Percentiles rank a stretch among this genome's conserved stretches.
Evolutionary conservation across 441 rosid genomes (phyloP).

Genomic region (Iberis amara): DNA sequence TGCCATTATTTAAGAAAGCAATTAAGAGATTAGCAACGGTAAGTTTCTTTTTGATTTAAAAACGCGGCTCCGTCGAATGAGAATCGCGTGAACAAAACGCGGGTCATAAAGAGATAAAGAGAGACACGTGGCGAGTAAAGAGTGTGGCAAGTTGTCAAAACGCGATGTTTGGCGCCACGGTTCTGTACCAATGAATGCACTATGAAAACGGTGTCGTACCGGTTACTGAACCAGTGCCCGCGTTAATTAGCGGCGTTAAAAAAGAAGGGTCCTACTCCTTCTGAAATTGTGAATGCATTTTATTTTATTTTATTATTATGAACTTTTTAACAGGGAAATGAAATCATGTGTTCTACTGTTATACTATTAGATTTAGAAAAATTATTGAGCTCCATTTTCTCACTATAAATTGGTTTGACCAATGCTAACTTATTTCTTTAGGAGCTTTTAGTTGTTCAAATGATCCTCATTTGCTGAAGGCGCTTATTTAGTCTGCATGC

Average conservation of each 20-base stretch:
- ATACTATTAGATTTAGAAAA: too few species aligned
- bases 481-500: too few species aligned
- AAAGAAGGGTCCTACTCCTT: not conserved
- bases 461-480: too few species aligned
- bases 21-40: slow-evolving; percentile 21
- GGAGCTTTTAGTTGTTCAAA: too few species aligned
- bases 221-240: not conserved
- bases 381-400: too few species aligned
- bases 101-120: slow-evolving; percentile 14
- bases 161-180: slow-evolving; percentile 20
- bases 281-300: too few species aligned
- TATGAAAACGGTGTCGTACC: slow-evolving; percentile 17
- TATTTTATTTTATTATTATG: too few species aligned
- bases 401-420: too few species aligned
- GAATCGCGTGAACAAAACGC: slow-evolving; percentile 27
- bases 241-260: slow-evolving; percentile 11
- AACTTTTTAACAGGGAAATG: too few species aligned
- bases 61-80: slow-evolving; percentile 16
- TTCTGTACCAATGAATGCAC: slow-evolving; percentile 20
- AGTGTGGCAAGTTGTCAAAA: slow-evolving; percentile 10
- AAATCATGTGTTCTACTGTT: too few species aligned
- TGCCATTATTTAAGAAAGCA: slow-evolving; percentile 2
- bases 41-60: not conserved
- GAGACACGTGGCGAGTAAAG: slow-evolving; percentile 9
- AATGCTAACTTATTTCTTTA: too few species aligned